Conservation (phyloP, 2,329 filamentous ascomycete genomes). For the Diatrype stigma region DNA sequence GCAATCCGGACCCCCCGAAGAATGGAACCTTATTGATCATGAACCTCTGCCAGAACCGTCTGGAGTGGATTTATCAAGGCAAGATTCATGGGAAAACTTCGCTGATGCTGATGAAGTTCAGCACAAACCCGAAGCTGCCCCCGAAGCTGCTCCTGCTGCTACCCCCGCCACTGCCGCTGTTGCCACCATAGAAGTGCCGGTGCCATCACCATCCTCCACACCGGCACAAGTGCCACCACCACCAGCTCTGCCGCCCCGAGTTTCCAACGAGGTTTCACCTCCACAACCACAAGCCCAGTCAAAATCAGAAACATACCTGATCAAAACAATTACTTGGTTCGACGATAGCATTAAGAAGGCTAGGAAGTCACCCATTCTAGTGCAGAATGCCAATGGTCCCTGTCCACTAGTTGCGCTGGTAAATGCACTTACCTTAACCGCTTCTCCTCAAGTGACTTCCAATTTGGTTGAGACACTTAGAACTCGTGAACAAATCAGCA, state of each 20-base stretch:
- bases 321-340: constrained; percentile 86
- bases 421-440: constrained; percentile 84
- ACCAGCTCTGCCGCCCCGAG: constrained; percentile 37
- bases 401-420: constrained; percentile 91
- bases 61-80: constrained; percentile 28
- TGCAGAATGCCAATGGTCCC: constrained; percentile 91
- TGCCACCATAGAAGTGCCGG: too few relatives aligned
- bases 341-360: constrained; percentile 61
- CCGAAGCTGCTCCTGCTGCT: neutral
- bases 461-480: constrained; percentile 73
- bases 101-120: constrained; percentile 24
- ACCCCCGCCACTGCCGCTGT: constrained; percentile 1
- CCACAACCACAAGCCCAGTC: constrained; percentile 35
- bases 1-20: constrained; percentile 29
- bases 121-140: constrained; percentile 17
- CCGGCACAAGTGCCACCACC: neutral
- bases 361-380: constrained; percentile 77
- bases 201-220: constrained; percentile 2
- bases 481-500: constrained; percentile 80
- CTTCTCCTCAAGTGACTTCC: constrained; percentile 59
- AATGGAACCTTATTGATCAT: constrained; percentile 50
- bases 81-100: constrained; percentile 36
- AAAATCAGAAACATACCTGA: constrained; percentile 77
- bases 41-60: constrained; percentile 26
- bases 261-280: constrained; percentile 17